Percentiles rank a stretch among this genome's conserved stretches.
phyloP scores from a whole-genome alignment of 768 basidiomycete genomes.

The Pulveroboletus sp. region DNA sequence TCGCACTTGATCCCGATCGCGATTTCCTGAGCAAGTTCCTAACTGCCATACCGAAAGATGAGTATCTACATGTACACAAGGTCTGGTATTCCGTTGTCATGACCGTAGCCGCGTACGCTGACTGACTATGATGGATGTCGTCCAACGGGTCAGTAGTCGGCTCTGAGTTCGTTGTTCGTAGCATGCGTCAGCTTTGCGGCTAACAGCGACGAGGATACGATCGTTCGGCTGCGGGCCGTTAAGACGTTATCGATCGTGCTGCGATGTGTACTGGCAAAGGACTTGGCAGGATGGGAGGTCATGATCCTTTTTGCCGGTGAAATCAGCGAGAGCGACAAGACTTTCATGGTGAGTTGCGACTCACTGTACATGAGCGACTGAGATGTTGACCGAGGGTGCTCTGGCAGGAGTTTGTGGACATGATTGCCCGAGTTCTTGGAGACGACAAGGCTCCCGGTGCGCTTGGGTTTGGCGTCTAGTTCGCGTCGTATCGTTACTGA shows the following conservation, averaged over 20 bases:
- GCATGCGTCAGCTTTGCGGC: slow-evolving; percentile 41
- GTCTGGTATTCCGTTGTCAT: slow-evolving; percentile 28
- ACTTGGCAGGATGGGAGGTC: slow-evolving; percentile 63
- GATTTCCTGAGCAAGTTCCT: slow-evolving; percentile 41
- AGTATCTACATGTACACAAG: slow-evolving; percentile 47
- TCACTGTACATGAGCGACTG: background rate
- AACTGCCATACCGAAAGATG: slow-evolving; percentile 41
- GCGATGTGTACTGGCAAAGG: slow-evolving; percentile 50
- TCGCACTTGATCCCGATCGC: slow-evolving; percentile 49
- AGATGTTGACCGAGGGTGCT: background rate
- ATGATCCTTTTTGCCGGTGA: slow-evolving; percentile 67
- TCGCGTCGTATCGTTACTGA: background rate
- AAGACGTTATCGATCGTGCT: slow-evolving; percentile 47
- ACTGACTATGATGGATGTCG: slow-evolving; percentile 5
- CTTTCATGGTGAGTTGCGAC: slow-evolving; percentile 44
- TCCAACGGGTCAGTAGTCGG: slow-evolving; percentile 40
- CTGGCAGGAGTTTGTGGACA: slow-evolving; percentile 46
- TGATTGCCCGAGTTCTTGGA: slow-evolving; percentile 43
- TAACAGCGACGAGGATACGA: slow-evolving; percentile 21
- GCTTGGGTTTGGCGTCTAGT: background rate
- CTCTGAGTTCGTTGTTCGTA: slow-evolving; percentile 44
- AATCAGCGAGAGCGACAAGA: slow-evolving; percentile 50
- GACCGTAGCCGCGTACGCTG: slow-evolving; percentile 3
- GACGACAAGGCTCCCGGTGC: slow-evolving; percentile 39
- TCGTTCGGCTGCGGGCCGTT: slow-evolving; percentile 37